These are phyloP conservation scores for Orbilia blumenaviensis DNA, from an alignment of 2,329 filamentous ascomycete species.

Conservation along the genomic window DNA sequence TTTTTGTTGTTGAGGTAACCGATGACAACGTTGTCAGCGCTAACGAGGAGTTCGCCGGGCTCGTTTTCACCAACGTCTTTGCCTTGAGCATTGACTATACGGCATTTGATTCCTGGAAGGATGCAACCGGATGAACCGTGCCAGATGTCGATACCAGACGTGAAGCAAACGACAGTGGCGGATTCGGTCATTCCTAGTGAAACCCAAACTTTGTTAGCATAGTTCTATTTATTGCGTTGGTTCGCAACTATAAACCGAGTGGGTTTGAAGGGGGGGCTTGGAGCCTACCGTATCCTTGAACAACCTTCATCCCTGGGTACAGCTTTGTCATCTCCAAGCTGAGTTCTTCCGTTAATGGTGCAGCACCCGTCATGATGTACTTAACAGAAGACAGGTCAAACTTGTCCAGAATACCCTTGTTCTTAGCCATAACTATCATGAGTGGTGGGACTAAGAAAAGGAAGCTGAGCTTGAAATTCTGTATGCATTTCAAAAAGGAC, in stretches of 20 bases:
- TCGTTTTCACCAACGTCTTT: slow-evolving; percentile 75
- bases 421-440: slow-evolving; percentile 78
- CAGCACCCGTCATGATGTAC: slow-evolving; percentile 77
- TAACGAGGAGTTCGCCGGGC: slow-evolving; percentile 82
- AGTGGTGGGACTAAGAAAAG: slow-evolving; percentile 82
- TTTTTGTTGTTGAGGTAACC: slow-evolving; percentile 89
- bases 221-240: not conserved
- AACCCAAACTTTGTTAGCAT: slow-evolving; percentile 12
- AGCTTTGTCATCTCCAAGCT: slow-evolving; percentile 70
- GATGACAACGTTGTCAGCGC: slow-evolving; percentile 77
- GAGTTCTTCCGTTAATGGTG: slow-evolving; percentile 78
- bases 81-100: slow-evolving; percentile 74
- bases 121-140: slow-evolving; percentile 77
- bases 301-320: slow-evolving; percentile 72
- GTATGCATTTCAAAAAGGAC: slow-evolving; percentile 71
- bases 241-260: not conserved
- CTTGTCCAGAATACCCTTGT: slow-evolving; percentile 69
- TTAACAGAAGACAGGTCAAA: slow-evolving; percentile 77
- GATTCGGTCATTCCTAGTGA: slow-evolving; percentile 77
- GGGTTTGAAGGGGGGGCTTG: not conserved
- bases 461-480: slow-evolving; percentile 73
- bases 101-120: slow-evolving; percentile 71
- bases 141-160: slow-evolving; percentile 71
- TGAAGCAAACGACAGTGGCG: slow-evolving; percentile 73
- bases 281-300: slow-evolving; percentile 74